Evolutionary conservation across 768 basidiomycete genomes (phyloP).

Genomic region (Polyporus arcularius): DNA sequence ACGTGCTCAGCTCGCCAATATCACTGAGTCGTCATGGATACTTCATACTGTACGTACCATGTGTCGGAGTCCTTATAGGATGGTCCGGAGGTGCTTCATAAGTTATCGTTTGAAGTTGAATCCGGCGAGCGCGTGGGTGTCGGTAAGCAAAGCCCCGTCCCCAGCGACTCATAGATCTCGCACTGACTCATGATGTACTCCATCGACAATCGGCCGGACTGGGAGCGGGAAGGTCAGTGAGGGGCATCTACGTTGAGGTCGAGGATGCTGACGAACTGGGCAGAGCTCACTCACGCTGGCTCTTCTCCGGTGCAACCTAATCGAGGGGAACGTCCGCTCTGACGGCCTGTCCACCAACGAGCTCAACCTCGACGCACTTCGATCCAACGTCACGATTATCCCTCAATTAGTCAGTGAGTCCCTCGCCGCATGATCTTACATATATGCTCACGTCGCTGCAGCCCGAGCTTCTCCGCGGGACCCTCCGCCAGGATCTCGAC

Average conservation of each 20-base stretch:
- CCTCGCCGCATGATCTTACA: background rate
- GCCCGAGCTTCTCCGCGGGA: constrained; percentile 44
- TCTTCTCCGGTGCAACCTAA: constrained; percentile 50
- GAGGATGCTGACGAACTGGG: background rate
- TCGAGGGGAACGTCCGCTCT: constrained; percentile 46
- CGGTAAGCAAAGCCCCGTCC: constrained; percentile 21
- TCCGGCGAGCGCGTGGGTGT: constrained; percentile 57
- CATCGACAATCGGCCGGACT: too few relatives aligned
- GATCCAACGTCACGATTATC: constrained; percentile 49
- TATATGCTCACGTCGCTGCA: constrained; percentile 10
- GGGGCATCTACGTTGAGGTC: background rate
- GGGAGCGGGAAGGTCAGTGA: background rate
- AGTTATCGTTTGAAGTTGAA: constrained; percentile 52
- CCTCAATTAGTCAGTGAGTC: constrained; percentile 35
- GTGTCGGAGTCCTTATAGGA: constrained; percentile 19
- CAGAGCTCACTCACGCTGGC: constrained; percentile 54
- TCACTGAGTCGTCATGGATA: too few relatives aligned
- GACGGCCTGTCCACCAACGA: constrained; percentile 42
- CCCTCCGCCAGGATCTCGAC: constrained; percentile 50
- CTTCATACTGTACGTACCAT: too few relatives aligned
- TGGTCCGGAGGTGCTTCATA: constrained; percentile 55
- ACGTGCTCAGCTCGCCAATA: too few relatives aligned
- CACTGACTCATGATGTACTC: background rate
- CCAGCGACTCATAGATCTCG: background rate
- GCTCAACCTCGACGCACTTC: constrained; percentile 48